These are phyloP conservation scores for Cerioporus squamosus DNA, from an alignment of 1,284 basidiomycete genomes.

Conservation along the genomic window DNA sequence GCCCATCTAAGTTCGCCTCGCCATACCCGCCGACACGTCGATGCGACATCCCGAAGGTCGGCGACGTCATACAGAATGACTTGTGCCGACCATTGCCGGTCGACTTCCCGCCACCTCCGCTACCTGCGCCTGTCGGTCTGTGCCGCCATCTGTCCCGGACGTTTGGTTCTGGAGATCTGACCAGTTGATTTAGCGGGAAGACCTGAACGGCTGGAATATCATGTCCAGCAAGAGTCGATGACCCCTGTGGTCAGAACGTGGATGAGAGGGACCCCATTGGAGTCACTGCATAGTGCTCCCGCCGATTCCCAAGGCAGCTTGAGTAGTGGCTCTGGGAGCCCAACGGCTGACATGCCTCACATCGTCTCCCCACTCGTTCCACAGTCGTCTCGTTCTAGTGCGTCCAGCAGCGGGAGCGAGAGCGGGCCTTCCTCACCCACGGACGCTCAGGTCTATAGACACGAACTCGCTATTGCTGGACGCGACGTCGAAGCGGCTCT, in stretches of 20 bases:
- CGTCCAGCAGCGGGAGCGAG: too few species aligned
- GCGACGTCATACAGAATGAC: constrained; percentile 53
- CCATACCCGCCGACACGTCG: constrained; percentile 62
- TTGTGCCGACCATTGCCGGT: constrained; percentile 68
- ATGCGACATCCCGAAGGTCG: constrained; percentile 55
- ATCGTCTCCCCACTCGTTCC: too few species aligned
- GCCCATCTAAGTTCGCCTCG: constrained; percentile 40
- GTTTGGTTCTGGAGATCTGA: too few species aligned
- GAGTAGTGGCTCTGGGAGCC: too few species aligned
- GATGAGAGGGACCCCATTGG: not conserved
- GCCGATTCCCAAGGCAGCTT: too few species aligned
- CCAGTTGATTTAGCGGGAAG: constrained; percentile 11
- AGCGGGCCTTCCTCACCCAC: too few species aligned
- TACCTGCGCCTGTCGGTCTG: constrained; percentile 13
- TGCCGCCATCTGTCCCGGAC: not conserved
- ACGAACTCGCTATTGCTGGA: not conserved
- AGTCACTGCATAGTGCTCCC: not conserved
- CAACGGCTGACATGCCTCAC: not conserved
- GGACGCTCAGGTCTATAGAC: not conserved
- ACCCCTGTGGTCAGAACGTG: not conserved
- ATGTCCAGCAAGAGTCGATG: not conserved
- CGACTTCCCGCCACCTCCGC: constrained; percentile 16
- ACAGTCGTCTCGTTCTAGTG: too few species aligned
- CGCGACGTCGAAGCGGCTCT: not conserved
- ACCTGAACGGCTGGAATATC: constrained; percentile 16